Conservation (phyloP, 1,139 yeast species). For the Saccharomyces hybrid region DNA sequence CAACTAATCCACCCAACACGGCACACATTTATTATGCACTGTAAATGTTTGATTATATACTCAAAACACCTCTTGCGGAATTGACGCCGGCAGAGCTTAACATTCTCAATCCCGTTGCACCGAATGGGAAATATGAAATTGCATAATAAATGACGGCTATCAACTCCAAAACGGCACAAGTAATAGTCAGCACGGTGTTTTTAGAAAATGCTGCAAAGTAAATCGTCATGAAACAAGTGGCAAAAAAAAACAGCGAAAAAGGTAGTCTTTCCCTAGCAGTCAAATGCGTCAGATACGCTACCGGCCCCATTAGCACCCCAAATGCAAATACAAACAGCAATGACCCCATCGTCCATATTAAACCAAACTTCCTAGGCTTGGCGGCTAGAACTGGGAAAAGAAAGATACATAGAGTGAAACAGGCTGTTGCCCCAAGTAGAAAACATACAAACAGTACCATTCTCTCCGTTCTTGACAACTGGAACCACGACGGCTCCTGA, state of each 20-base stretch:
- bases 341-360: slow-evolving; percentile 89
- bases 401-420: slow-evolving; percentile 76
- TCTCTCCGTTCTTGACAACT: slow-evolving; percentile 69
- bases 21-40: background rate
- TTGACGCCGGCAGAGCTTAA: slow-evolving; percentile 73
- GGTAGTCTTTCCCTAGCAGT: slow-evolving; percentile 68
- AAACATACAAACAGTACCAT: slow-evolving; percentile 72
- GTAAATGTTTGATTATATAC: slow-evolving; percentile 16
- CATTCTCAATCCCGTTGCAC: slow-evolving; percentile 80
- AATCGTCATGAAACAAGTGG: slow-evolving; percentile 62
- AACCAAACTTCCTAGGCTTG: slow-evolving; percentile 84
- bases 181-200: slow-evolving; percentile 67
- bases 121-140: slow-evolving; percentile 90
- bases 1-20: background rate
- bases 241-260: slow-evolving; percentile 73
- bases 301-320: slow-evolving; percentile 89
- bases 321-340: slow-evolving; percentile 79
- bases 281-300: slow-evolving; percentile 66
- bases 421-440: slow-evolving; percentile 64
- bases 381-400: slow-evolving; percentile 84
- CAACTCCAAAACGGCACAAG: slow-evolving; percentile 70
- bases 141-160: slow-evolving; percentile 84
- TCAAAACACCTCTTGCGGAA: slow-evolving; percentile 42
- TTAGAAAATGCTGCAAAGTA: slow-evolving; percentile 49
- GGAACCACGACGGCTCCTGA: slow-evolving; percentile 55